Evolutionary conservation across 768 basidiomycete species (phyloP), one percentile per base, ranked within the genome.

Genomic region (Leccinum uliginosum): DNA sequence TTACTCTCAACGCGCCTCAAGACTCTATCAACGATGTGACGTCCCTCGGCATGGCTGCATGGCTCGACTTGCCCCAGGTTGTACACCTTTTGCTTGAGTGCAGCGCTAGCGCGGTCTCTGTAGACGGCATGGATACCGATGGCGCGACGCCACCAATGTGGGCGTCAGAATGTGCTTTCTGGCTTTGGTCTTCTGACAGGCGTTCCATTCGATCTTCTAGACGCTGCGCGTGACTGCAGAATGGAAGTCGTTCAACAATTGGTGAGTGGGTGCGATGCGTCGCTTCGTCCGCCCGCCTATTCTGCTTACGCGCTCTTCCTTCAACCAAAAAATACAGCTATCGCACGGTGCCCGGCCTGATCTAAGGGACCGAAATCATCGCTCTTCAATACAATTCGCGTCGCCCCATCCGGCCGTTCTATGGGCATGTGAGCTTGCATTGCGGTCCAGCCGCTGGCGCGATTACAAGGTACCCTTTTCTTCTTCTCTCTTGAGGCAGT

Each of bases 81-180:
- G 86, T 91, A n/a, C 75, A 75, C 54, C 63, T 83, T 43, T 73
- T 91, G n/a, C 78, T 91, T 24, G 82, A 87, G 47, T 79, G 75
- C 27, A 85, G 85, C 62, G 70, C 75, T 3, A 84, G 83, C 44
- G 67, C 80, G 21, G 82, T 91, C 24, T 80, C 84, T 7, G 87
- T 90, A 4, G 85, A 91, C 61, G 87, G 84, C 30, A 81, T 83
- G 75, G 89, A 92, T 65, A 73, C 80, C 23, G 83, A 86, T 64
- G 87, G 87, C 7, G 89, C 86, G 23, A 92, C 89, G 26, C 83
- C 89, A 6, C 76, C 91, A 57, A 92, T 92, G 89, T 92, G 89
- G 91, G 76, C 74, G 85, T 76, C 24, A 27, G 49, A 54, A 4
- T 10, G 52, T 0, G 9, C 34, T 11, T 50, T 10, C 55, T 54